Evolutionary conservation across 129 eudicot genomes (phyloP), one percentile per base, ranked within the genome.

Genomic region (Apium graveolens): DNA sequence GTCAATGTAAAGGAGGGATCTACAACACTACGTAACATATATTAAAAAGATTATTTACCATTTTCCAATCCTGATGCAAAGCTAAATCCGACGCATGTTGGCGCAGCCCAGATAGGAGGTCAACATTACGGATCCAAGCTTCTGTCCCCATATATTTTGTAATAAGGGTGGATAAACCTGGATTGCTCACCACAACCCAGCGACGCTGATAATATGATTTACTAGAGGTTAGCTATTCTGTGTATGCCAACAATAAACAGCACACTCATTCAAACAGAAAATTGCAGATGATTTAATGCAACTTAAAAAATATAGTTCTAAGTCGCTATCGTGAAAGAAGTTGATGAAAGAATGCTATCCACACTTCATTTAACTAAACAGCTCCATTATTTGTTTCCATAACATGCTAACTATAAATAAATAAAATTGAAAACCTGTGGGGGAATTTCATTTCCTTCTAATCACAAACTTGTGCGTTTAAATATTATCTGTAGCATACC

Each of bases 161-260:
- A 71, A 88, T 85, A 32, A 88, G 87, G n/a, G 84, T 62, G 69
- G 89, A 83, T 37, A 85, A 80, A 39, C 85, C 80, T 45, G 91
- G 91, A 85, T 88, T 88, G 91, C 91, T 88, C 77, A 85, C 91
- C 77, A 88, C 91, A 31, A 88, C 83, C 91, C 91, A 88, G 55
- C 91, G 91, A 45, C 91, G 87, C 91, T 88, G 84, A 62, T 63
- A 75, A 73, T 78, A 49, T 66, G 24, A 78, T 48, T 70, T 14
- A 38, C 37, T 45, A 27, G 72, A 68, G 41, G 57, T 75, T 68
- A 85, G 78, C 38, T 70, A 75, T 53, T 42, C 37, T 43, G 51
- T 43, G 51, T 37, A 83, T 41, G 77, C 55, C 73, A 74, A 79
- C 8, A n/a, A 78, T 20, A 7, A 63, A n/a, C 10, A 60, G 39